Evolutionary conservation across 2,329 filamentous ascomycete species (phyloP).

Genomic region (Xylaria sp.): DNA sequence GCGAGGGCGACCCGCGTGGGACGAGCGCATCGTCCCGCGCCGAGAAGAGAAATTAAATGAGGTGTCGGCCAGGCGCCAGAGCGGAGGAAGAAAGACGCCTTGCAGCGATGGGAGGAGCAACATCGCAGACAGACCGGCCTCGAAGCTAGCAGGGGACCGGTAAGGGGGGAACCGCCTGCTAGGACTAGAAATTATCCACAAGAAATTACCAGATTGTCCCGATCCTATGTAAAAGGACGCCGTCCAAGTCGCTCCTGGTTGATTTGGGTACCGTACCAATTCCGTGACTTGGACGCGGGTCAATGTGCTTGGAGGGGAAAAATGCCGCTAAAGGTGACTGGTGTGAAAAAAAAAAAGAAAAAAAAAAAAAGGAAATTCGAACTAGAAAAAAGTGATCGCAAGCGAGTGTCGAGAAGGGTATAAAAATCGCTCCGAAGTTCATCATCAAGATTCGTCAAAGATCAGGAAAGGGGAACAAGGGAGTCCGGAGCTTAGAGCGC

Average conservation of each 20-base stretch:
- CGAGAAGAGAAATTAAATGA: slow-evolving; percentile 1
- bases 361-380: slow-evolving; percentile 17
- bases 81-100: not conserved
- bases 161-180: slow-evolving; percentile 6
- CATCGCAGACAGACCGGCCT: not conserved
- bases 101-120: not conserved
- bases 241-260: slow-evolving; percentile 9
- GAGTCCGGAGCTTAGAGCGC: slow-evolving; percentile 9
- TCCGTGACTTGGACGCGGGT: slow-evolving; percentile 12
- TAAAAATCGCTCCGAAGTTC: slow-evolving; percentile 32
- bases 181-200: slow-evolving; percentile 38
- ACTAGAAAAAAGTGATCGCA: slow-evolving; percentile 30
- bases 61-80: slow-evolving; percentile 1
- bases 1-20: slow-evolving; percentile 6
- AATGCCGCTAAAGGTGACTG: slow-evolving; percentile 12
- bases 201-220: slow-evolving; percentile 34
- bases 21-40: slow-evolving; percentile 1
- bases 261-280: slow-evolving; percentile 14
- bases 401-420: slow-evolving; percentile 41
- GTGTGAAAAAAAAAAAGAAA: slow-evolving; percentile 23
- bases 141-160: slow-evolving; percentile 1
- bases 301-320: slow-evolving; percentile 22
- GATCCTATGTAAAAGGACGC: slow-evolving; percentile 17
- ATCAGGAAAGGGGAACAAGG: slow-evolving; percentile 18
- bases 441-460: slow-evolving; percentile 36